These are phyloP conservation scores for Sphaerobolus stellatus DNA, from an alignment of 1,284 basidiomycete genomes.

Conservation along the genomic window DNA sequence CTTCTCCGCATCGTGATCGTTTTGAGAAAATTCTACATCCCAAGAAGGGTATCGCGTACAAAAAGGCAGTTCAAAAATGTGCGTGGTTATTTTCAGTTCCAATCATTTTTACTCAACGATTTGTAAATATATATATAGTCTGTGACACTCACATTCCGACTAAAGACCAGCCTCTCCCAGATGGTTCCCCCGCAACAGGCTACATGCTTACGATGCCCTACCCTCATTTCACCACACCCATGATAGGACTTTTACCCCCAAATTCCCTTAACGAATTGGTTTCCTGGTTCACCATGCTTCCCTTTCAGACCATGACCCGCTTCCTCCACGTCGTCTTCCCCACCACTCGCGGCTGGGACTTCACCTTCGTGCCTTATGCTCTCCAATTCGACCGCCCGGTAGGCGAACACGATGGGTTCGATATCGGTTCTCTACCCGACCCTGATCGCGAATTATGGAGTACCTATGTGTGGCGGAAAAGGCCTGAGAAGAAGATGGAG, in stretches of 20 bases:
- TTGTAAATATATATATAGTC: conserved; percentile 36
- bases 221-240: conserved; percentile 15
- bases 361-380: conserved; percentile 33
- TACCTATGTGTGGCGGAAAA: conserved; percentile 47
- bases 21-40: conserved; percentile 33
- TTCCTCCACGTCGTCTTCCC: conserved; percentile 50
- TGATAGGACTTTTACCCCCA: conserved; percentile 12
- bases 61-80: conserved; percentile 37
- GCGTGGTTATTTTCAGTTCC: too few relatives aligned
- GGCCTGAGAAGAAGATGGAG: conserved; percentile 13
- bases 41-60: conserved; percentile 13
- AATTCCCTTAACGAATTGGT: conserved; percentile 14
- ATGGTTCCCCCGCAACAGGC: conserved; percentile 39
- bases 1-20: conserved; percentile 45
- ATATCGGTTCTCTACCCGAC: too few relatives aligned
- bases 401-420: too few relatives aligned
- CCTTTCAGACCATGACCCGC: conserved; percentile 54
- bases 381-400: too few relatives aligned
- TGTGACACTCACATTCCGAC: conserved; percentile 32
- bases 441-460: conserved; percentile 46
- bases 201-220: conserved; percentile 46
- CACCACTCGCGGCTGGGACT: conserved; percentile 41
- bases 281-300: conserved; percentile 49
- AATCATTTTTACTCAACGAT: conserved; percentile 12
- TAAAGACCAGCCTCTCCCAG: not conserved